Conservation (phyloP, 371 early-diverging fungal species). For the Rhizomucor pusillus region DNA sequence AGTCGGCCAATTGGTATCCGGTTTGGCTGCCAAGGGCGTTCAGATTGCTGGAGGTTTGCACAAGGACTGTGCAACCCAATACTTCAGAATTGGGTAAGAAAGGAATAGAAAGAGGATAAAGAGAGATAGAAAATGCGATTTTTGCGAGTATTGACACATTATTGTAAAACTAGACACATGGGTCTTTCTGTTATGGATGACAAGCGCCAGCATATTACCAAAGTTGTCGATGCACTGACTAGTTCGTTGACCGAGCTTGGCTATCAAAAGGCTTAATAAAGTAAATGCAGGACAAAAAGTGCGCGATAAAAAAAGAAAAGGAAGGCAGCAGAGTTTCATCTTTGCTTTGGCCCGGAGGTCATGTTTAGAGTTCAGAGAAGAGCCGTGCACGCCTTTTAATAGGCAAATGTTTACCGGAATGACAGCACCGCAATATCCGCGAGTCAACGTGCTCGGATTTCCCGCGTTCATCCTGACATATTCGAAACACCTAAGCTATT, state of each 20-base stretch:
- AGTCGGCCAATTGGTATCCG: constrained; percentile 75
- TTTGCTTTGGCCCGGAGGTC: too few relatives aligned
- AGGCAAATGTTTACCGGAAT: too few relatives aligned
- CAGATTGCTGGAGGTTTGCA: constrained; percentile 95
- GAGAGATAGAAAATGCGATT: background rate
- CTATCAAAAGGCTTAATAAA: constrained; percentile 19
- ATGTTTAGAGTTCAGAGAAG: too few relatives aligned
- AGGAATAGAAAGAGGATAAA: background rate
- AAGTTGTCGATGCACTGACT: constrained; percentile 70
- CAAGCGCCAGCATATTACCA: constrained; percentile 70
- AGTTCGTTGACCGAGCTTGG: constrained; percentile 69
- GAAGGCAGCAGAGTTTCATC: too few relatives aligned
- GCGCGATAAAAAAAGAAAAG: too few relatives aligned
- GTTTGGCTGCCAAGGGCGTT: constrained; percentile 75
- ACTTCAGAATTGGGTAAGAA: constrained; percentile 87
- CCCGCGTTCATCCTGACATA: too few relatives aligned
- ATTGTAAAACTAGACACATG: constrained; percentile 67
- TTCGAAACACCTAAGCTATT: too few relatives aligned
- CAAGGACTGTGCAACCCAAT: constrained; percentile 79
- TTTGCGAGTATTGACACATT: background rate
- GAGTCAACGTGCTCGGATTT: too few relatives aligned
- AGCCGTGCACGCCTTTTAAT: too few relatives aligned
- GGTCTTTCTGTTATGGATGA: constrained; percentile 84
- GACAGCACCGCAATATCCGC: too few relatives aligned
- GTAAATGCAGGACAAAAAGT: too few relatives aligned